phyloP scores from a whole-genome alignment of 345 rosid genomes.

The Eucalyptus pumila region DNA sequence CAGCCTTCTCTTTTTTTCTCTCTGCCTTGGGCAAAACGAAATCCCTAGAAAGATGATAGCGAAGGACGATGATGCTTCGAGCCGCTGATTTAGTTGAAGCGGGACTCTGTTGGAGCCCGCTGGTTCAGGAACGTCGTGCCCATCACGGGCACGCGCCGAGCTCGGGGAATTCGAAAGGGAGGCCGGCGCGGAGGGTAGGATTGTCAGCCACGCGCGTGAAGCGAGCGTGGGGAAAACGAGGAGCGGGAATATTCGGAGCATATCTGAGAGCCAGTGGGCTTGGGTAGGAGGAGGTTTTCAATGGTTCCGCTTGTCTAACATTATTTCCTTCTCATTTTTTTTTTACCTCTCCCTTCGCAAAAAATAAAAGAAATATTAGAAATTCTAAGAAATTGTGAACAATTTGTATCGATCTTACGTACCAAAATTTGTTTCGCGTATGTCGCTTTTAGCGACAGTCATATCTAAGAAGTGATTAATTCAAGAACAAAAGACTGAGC shows the following conservation, averaged over 20 bases:
- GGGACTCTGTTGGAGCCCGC: neutral
- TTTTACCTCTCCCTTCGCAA: neutral
- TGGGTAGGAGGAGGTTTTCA: neutral
- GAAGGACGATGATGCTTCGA: neutral
- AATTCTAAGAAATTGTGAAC: neutral
- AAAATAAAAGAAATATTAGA: neutral
- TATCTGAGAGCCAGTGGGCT: neutral
- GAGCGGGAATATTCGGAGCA: neutral
- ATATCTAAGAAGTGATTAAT: rapidly evolving
- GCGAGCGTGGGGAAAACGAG: neutral
- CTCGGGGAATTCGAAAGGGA: rapidly evolving
- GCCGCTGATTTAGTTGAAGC: neutral
- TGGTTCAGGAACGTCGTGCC: neutral
- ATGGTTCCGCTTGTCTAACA: neutral
- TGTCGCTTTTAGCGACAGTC: neutral
- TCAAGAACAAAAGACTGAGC: neutral
- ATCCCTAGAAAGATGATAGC: neutral
- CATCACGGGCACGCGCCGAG: neutral
- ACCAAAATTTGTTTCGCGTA: neutral
- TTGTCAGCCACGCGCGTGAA: neutral
- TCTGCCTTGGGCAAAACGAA: neutral
- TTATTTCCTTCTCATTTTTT: neutral
- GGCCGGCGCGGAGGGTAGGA: neutral
- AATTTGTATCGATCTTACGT: neutral
- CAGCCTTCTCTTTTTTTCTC: neutral